Evolutionary conservation across 768 basidiomycete genomes (phyloP), one percentile per base, ranked within the genome.

Genomic region (Mrakia gelida): DNA sequence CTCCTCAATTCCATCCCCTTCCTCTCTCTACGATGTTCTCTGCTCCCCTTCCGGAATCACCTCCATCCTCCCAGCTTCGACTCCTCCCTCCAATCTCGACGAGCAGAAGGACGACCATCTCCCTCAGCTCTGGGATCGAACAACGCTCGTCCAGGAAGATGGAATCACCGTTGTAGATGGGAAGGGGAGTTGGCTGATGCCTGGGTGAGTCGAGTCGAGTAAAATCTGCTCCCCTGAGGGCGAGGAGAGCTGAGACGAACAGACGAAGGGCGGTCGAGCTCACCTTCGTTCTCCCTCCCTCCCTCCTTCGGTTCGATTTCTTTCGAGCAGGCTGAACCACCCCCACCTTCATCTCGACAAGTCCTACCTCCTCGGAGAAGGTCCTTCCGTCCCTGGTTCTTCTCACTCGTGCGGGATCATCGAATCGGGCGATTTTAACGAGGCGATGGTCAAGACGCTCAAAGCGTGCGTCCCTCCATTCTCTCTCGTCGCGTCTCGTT

Each of bases 271-370:
- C 15, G 28, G 30, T 3, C 32, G 16, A 32, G 34, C 32, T 21
- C 32, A 21, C n/a, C n/a, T 67, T 13, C 32, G 1, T 2, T 34
- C 32, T n/a, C 65, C 13, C 26, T n/a, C 59, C 65, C 13, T 10
- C 7, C 59, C 6, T 11, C 28, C 26, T 28, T 16, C 16, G 6
- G 1, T 34, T 23, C 26, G 38, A n/a, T 43, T 43, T 5, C 11
- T 45, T 15, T 45, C 45, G 45, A 23, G 23, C 41, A 70, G 67
- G 9, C 23, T 70, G 34, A 70, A 70, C 67, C 67, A 70, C 38
- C 67, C 67, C 23, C 67, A 70, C 67, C 34, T 70, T 41, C 67
- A 70, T 10, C 67, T 70, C 21, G 67, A 70, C 13, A 70, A 70
- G 26, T 70, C 18, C 67, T 70, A 70, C 38, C 67, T 70, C 8